These are phyloP conservation scores for Chalaropsis ovoidea DNA, from an alignment of 2,329 filamentous ascomycete species.

Conservation along the genomic window DNA sequence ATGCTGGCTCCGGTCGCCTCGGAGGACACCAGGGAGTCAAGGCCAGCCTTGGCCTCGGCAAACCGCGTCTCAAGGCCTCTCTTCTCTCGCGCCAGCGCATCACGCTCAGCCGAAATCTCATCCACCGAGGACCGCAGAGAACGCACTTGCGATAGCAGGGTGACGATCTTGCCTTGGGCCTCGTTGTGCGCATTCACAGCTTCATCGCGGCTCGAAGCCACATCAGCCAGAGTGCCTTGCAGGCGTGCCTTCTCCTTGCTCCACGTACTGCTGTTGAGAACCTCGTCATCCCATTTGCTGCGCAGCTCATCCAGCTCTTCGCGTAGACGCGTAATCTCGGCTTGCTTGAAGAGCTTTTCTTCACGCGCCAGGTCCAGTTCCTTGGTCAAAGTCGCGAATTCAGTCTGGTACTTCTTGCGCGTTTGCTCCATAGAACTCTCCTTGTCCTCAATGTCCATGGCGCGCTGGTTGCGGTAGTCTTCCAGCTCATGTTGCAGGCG, in stretches of 20 bases:
- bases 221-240: slow-evolving; percentile 78
- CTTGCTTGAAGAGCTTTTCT: slow-evolving; percentile 73
- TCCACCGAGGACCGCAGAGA: slow-evolving; percentile 74
- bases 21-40: slow-evolving; percentile 64
- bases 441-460: slow-evolving; percentile 94
- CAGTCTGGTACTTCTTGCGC: slow-evolving; percentile 90
- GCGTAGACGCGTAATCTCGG: slow-evolving; percentile 77
- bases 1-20: slow-evolving; percentile 78
- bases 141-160: slow-evolving; percentile 79
- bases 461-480: slow-evolving; percentile 88
- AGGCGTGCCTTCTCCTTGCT: slow-evolving; percentile 93
- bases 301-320: slow-evolving; percentile 92
- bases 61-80: slow-evolving; percentile 75
- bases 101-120: slow-evolving; percentile 74
- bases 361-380: slow-evolving; percentile 91
- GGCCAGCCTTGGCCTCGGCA: slow-evolving; percentile 73
- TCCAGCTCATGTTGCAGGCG: slow-evolving; percentile 93
- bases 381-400: slow-evolving; percentile 79
- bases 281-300: slow-evolving; percentile 96
- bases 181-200: slow-evolving; percentile 89
- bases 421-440: slow-evolving; percentile 95
- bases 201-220: slow-evolving; percentile 86
- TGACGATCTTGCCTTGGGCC: slow-evolving; percentile 85
- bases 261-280: slow-evolving; percentile 95
- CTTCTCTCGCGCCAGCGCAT: slow-evolving; percentile 79